phyloP scores from a whole-genome alignment of 305 asterid genomes.

The Petunia hybrid region DNA sequence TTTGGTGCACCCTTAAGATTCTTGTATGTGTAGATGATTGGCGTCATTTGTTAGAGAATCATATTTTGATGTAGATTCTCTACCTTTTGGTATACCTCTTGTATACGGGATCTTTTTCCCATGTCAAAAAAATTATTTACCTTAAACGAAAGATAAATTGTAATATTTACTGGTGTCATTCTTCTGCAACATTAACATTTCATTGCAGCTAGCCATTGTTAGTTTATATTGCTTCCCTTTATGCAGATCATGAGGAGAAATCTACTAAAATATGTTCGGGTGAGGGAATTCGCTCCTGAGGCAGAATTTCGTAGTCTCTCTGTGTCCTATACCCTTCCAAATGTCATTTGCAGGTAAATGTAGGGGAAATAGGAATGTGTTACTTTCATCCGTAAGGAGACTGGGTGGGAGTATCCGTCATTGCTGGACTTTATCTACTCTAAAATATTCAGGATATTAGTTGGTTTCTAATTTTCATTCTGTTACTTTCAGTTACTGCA shows the following conservation, averaged over 20 bases:
- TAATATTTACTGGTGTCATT: slow-evolving; percentile 21
- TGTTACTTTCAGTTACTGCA: slow-evolving; percentile 74
- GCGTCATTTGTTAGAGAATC: too few relatives aligned
- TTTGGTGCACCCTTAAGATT: too few relatives aligned
- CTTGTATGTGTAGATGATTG: too few relatives aligned
- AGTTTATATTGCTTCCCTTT: slow-evolving; percentile 8
- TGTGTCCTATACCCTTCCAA: slow-evolving; percentile 70
- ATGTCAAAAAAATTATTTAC: too few relatives aligned
- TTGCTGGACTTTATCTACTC: slow-evolving; percentile 13
- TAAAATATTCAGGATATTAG: slow-evolving; percentile 24
- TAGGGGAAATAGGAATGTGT: slow-evolving; percentile 12
- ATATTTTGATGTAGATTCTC: too few relatives aligned
- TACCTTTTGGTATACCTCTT: too few relatives aligned
- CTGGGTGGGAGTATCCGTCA: slow-evolving; percentile 5
- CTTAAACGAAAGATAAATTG: background rate
- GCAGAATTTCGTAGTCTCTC: slow-evolving; percentile 69
- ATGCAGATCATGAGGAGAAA: slow-evolving; percentile 95
- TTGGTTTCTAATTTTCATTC: slow-evolving; percentile 34
- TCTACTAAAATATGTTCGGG: slow-evolving; percentile 78
- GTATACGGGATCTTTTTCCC: too few relatives aligned
- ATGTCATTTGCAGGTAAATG: slow-evolving; percentile 91
- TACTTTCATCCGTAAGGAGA: background rate
- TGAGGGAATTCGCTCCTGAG: slow-evolving; percentile 96
- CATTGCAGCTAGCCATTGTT: background rate
- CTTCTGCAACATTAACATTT: slow-evolving; percentile 14